These are phyloP conservation scores for Microcos paniculata DNA, from an alignment of 345 rosid genomes.

Conservation along the genomic window DNA sequence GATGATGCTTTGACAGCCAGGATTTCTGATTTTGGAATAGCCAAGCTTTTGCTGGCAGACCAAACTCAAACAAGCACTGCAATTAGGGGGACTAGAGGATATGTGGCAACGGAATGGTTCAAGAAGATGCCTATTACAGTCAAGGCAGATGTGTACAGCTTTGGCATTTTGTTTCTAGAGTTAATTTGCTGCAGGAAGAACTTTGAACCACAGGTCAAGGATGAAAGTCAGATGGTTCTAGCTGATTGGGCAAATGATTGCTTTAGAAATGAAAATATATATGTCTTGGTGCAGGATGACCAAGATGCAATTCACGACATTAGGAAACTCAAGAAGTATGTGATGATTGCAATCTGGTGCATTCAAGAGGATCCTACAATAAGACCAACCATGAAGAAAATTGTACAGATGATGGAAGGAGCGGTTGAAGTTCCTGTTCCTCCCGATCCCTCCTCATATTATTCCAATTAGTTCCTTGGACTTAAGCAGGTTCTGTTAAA, in stretches of 20 bases:
- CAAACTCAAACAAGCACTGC: neutral
- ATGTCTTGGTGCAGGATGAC: constrained; percentile 30
- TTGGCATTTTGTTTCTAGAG: constrained; percentile 37
- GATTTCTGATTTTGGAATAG: constrained; percentile 21
- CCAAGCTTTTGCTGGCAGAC: neutral
- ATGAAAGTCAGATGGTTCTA: constrained; percentile 26
- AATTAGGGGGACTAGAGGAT: neutral
- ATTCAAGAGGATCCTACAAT: constrained; percentile 47
- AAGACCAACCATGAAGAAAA: constrained; percentile 49
- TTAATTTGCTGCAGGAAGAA: constrained; percentile 34
- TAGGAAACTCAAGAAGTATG: constrained; percentile 34
- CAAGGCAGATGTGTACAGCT: constrained; percentile 46
- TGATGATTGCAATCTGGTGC: constrained; percentile 54
- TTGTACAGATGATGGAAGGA: constrained; percentile 41
- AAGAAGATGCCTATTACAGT: constrained; percentile 34
- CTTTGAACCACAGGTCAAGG: constrained; percentile 7
- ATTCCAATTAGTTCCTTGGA: constrained; percentile 9
- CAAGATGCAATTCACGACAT: constrained; percentile 37
- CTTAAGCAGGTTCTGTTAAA: no score
- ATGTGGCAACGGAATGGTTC: constrained; percentile 10
- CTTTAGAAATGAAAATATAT: constrained; percentile 24
- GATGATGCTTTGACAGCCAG: constrained; percentile 13
- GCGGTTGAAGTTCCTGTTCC: constrained; percentile 29
- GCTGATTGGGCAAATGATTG: constrained; percentile 51
- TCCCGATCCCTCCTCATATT: constrained; percentile 25